Evolutionary conservation across 1,139 yeast species (phyloP).

Genomic region (Pichia sp.): DNA sequence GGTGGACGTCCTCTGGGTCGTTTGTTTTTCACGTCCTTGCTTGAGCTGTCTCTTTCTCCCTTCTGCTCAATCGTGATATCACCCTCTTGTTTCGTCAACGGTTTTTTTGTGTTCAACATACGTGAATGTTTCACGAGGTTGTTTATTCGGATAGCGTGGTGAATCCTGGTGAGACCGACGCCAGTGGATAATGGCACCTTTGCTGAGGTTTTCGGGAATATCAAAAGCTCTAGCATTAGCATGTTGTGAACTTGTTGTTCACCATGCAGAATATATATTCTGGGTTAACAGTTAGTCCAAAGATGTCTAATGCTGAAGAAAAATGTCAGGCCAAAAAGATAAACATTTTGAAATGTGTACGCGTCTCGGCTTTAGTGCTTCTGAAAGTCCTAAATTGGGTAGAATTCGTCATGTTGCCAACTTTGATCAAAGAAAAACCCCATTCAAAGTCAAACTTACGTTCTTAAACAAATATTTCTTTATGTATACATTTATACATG

Average conservation of each 20-base stretch:
- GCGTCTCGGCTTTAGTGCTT: background rate
- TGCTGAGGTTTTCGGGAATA: background rate
- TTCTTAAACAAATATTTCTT: background rate
- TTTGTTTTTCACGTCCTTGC: background rate
- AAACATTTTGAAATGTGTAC: background rate
- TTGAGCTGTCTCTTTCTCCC: background rate
- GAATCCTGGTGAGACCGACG: slow-evolving; percentile 2
- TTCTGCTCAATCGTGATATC: background rate
- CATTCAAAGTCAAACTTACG: no score
- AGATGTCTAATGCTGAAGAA: background rate
- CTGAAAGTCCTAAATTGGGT: no score
- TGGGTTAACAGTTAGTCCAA: no score
- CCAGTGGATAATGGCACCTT: background rate
- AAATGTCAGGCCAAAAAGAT: background rate
- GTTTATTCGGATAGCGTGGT: slow-evolving; percentile 6
- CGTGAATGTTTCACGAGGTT: slow-evolving; percentile 8
- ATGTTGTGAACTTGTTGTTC: background rate
- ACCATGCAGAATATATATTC: background rate
- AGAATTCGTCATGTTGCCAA: no score
- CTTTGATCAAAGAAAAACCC: no score
- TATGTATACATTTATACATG: background rate
- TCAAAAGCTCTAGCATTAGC: slow-evolving; percentile 12
- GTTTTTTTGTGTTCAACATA: slow-evolving; percentile 4
- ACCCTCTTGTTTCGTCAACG: background rate
- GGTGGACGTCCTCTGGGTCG: slow-evolving; percentile 18